A percentile compares a stretch with the other conserved stretches of the same genome.
Evolutionary conservation across 495 filamentous ascomycete genomes (phyloP).

Genomic region (Penicillium dipodomyicola): DNA sequence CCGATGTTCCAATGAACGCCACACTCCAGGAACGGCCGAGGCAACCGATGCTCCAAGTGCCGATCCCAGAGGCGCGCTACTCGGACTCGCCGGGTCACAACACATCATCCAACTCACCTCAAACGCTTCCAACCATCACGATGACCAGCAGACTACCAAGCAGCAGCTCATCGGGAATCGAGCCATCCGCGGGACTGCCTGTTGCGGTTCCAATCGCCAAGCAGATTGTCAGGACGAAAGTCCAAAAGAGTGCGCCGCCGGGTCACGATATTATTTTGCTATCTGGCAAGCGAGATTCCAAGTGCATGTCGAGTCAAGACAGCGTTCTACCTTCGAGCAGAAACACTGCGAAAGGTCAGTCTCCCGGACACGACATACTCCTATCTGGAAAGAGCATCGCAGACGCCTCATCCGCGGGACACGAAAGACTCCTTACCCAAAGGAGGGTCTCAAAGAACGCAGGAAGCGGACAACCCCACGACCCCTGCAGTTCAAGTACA

Average conservation of each 20-base stretch:
- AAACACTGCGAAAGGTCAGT: neutral
- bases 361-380: neutral
- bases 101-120: conserved; percentile 3
- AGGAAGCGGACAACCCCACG: conserved; percentile 7
- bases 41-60: neutral
- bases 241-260: neutral
- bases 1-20: conserved; percentile 18
- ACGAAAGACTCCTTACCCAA: neutral
- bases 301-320: neutral
- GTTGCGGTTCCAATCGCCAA: neutral
- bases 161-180: conserved; percentile 10
- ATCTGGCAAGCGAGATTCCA: conserved; percentile 5
- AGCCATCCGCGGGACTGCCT: conserved; percentile 10
- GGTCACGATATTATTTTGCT: conserved; percentile 3
- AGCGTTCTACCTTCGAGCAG: neutral
- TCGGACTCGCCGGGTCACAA: conserved; percentile 18
- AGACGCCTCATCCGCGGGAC: neutral
- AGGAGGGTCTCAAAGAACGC: neutral
- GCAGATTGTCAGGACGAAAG: neutral
- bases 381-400: conserved; percentile 1
- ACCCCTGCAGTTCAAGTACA: neutral
- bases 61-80: conserved; percentile 12
- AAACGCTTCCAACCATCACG: conserved; percentile 9
- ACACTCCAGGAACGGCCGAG: conserved; percentile 14
- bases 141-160: conserved; percentile 10